These are phyloP conservation scores for Rhizophagus sp. DNA, from an alignment of 192 early-diverging fungal species.

Conservation along the genomic window DNA sequence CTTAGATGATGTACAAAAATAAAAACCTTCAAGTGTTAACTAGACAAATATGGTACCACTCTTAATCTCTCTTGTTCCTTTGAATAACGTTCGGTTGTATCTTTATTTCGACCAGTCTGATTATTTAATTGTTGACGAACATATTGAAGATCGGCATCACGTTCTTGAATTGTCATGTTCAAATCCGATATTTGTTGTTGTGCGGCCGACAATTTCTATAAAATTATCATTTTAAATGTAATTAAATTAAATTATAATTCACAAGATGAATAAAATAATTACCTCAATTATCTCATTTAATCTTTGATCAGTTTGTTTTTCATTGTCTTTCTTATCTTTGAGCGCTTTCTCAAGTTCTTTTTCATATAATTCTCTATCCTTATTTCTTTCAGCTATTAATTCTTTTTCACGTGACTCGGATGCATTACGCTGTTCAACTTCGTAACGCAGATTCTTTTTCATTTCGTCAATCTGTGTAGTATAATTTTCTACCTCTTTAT, in stretches of 20 bases:
- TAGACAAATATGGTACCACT: conserved; percentile 21
- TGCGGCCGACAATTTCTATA: conserved; percentile 35
- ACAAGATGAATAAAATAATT: background rate
- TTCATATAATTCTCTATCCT: conserved; percentile 24
- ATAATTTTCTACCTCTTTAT: conserved; percentile 22
- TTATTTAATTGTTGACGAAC: conserved; percentile 39
- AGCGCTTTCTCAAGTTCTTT: conserved; percentile 29
- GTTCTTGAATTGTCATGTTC: conserved; percentile 35
- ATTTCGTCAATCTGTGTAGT: conserved; percentile 6
- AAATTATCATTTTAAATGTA: background rate
- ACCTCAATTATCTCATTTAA: conserved; percentile 43
- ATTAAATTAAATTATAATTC: background rate
- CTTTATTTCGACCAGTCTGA: conserved; percentile 37
- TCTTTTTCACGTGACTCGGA: conserved; percentile 7
- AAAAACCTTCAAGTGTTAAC: background rate
- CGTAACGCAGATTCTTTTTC: background rate
- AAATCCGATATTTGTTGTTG: conserved; percentile 38
- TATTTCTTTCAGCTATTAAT: conserved; percentile 4
- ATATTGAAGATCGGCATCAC: conserved; percentile 37
- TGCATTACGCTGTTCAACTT: conserved; percentile 9
- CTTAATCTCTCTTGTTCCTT: conserved; percentile 42
- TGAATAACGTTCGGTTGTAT: conserved; percentile 40
- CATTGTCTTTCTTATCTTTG: conserved; percentile 30
- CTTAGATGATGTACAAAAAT: background rate
- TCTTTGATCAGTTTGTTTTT: conserved; percentile 28